Percentiles rank a stretch among this genome's conserved stretches.
Evolutionary conservation across 257 asterid genomes (phyloP).

Genomic region (Scutellaria galericulata): DNA sequence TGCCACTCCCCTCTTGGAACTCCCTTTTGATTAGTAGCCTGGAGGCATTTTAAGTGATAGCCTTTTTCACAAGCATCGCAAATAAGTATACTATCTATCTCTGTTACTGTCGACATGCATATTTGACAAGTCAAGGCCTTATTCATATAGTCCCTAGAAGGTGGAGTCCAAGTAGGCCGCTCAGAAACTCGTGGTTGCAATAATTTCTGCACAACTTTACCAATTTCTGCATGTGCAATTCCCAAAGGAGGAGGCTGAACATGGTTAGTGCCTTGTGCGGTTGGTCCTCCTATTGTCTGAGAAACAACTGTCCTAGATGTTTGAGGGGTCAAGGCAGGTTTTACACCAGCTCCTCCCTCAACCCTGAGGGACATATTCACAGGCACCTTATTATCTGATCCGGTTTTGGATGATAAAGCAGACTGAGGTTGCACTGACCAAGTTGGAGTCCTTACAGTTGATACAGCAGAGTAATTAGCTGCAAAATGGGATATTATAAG

Average conservation of each 20-base stretch:
- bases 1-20: constrained; percentile 95
- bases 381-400: constrained; percentile 58
- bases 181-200: constrained; percentile 62
- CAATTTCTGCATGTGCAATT: constrained; percentile 74
- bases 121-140: constrained; percentile 78
- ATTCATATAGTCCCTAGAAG: constrained; percentile 91
- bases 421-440: constrained; percentile 79
- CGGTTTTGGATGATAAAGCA: constrained; percentile 52
- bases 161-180: constrained; percentile 76
- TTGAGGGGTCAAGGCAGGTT: constrained; percentile 57
- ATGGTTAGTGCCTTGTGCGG: constrained; percentile 53
- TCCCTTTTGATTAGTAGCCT: constrained; percentile 58
- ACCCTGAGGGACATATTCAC: constrained; percentile 52
- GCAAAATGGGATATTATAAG: constrained; percentile 38
- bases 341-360: constrained; percentile 63
- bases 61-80: constrained; percentile 99
- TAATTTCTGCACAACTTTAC: constrained; percentile 77
- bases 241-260: constrained; percentile 50
- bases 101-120: constrained; percentile 62
- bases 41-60: constrained; percentile 92
- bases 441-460: constrained; percentile 62
- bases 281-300: constrained; percentile 60
- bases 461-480: constrained; percentile 61
- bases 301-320: constrained; percentile 53
- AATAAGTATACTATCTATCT: constrained; percentile 72